These are phyloP conservation scores for Ilex aquifolium DNA, from an alignment of 257 asterid species.

Conservation along the genomic window DNA sequence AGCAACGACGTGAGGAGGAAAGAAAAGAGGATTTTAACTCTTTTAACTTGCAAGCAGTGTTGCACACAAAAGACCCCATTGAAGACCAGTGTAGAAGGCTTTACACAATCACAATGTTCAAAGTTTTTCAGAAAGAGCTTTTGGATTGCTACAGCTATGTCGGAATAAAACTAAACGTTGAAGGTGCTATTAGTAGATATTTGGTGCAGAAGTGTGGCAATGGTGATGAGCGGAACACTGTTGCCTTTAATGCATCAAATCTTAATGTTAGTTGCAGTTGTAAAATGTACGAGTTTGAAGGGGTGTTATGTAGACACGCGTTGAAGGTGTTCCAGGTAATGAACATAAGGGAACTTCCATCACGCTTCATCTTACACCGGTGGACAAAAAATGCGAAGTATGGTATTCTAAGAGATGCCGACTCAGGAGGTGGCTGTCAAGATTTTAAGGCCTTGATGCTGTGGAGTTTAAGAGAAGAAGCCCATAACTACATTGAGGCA, in stretches of 20 bases:
- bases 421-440: not conserved
- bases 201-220: not conserved
- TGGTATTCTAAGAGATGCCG: not conserved
- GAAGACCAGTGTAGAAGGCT: not conserved
- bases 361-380: not conserved
- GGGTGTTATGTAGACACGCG: not conserved
- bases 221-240: not conserved
- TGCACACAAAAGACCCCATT: too few relatives aligned
- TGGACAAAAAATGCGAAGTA: not conserved
- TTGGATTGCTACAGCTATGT: not conserved
- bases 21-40: not conserved
- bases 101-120: not conserved
- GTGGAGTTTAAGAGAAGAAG: not conserved
- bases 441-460: not conserved
- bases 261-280: not conserved
- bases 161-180: not conserved
- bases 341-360: not conserved
- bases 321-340: not conserved
- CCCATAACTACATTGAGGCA: not conserved
- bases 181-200: not conserved
- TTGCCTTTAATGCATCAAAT: not conserved
- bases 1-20: not conserved
- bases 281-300: not conserved
- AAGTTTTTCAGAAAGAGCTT: not conserved
- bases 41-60: not conserved